These are phyloP conservation scores for Debaryomyces robertsiae DNA, from an alignment of 1,139 yeast genomes.

Conservation along the genomic window DNA sequence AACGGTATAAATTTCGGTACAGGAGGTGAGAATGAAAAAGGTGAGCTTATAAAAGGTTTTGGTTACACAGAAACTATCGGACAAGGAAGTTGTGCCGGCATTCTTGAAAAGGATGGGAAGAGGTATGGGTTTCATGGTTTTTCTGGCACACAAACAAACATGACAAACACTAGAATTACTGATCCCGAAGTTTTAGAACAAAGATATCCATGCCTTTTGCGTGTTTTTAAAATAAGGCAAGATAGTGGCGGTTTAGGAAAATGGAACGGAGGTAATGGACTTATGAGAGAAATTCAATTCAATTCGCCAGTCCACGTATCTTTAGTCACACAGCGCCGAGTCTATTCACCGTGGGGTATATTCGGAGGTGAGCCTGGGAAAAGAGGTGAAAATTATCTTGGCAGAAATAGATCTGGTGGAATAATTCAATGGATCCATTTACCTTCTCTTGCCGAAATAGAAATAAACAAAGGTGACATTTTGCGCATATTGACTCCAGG, in stretches of 20 bases:
- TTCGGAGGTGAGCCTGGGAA: conserved; percentile 33
- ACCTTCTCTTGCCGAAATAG: too few relatives aligned
- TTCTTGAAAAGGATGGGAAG: too few relatives aligned
- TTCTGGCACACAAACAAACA: conserved; percentile 48
- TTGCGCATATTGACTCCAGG: conserved; percentile 48
- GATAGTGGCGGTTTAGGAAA: conserved; percentile 41
- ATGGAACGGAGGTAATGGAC: conserved; percentile 38
- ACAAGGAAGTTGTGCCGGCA: conserved; percentile 73
- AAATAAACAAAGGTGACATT: conserved; percentile 43
- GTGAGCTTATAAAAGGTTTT: too few relatives aligned
- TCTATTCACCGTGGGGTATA: conserved; percentile 25
- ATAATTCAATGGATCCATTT: conserved; percentile 47
- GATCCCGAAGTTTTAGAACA: conserved; percentile 44
- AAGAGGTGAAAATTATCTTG: conserved; percentile 45
- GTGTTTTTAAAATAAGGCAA: conserved; percentile 31
- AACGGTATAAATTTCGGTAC: conserved; percentile 59
- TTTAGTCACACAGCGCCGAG: conserved; percentile 46
- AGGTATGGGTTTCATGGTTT: conserved; percentile 38
- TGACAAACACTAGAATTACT: conserved; percentile 47
- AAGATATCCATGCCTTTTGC: conserved; percentile 37
- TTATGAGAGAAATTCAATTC: conserved; percentile 25
- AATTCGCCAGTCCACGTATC: conserved; percentile 21
- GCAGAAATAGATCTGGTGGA: conserved; percentile 39
- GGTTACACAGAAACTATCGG: conserved; percentile 76
- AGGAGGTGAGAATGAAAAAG: conserved; percentile 40